Percentiles rank a stretch among this genome's conserved stretches.
phyloP scores from a whole-genome alignment of 192 early-diverging fungal species.

The Lobosporangium transversale region DNA sequence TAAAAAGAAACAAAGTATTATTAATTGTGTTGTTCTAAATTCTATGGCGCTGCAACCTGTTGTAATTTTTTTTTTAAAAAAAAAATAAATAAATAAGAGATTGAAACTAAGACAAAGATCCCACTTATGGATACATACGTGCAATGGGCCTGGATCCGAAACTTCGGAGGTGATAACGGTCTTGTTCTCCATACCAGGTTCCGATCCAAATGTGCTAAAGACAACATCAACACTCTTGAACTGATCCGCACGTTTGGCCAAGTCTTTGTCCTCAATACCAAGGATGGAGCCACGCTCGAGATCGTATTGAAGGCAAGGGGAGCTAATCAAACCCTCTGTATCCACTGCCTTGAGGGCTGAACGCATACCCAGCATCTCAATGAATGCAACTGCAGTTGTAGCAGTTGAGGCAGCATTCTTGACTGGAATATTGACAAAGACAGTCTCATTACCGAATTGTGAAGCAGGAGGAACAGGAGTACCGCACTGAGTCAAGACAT shows the following conservation, averaged over 20 bases:
- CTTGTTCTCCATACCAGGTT: slow-evolving; percentile 52
- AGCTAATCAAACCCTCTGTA: slow-evolving; percentile 52
- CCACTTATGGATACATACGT: too few relatives aligned
- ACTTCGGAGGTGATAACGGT: slow-evolving; percentile 60
- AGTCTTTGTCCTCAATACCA: slow-evolving; percentile 52
- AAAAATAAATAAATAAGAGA: too few relatives aligned
- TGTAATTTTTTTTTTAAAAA: too few relatives aligned
- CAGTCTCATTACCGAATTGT: slow-evolving; percentile 54
- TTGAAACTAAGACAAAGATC: too few relatives aligned
- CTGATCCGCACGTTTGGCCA: slow-evolving; percentile 58
- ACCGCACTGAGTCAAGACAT: slow-evolving; percentile 79
- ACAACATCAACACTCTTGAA: slow-evolving; percentile 59
- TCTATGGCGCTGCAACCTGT: too few relatives aligned
- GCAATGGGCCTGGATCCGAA: slow-evolving; percentile 56
- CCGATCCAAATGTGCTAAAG: slow-evolving; percentile 54
- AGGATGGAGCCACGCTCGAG: slow-evolving; percentile 22
- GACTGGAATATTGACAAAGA: slow-evolving; percentile 57
- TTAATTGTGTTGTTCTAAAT: too few relatives aligned
- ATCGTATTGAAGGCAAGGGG: slow-evolving; percentile 60
- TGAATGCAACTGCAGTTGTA: slow-evolving; percentile 55
- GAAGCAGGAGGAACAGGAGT: slow-evolving; percentile 60
- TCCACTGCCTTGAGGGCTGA: slow-evolving; percentile 50
- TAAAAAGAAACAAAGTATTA: too few relatives aligned
- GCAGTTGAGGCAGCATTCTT: slow-evolving; percentile 52
- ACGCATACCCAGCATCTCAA: slow-evolving; percentile 62